Evolutionary conservation across 768 basidiomycete species (phyloP).

Genomic region (Boletellus sp.): DNA sequence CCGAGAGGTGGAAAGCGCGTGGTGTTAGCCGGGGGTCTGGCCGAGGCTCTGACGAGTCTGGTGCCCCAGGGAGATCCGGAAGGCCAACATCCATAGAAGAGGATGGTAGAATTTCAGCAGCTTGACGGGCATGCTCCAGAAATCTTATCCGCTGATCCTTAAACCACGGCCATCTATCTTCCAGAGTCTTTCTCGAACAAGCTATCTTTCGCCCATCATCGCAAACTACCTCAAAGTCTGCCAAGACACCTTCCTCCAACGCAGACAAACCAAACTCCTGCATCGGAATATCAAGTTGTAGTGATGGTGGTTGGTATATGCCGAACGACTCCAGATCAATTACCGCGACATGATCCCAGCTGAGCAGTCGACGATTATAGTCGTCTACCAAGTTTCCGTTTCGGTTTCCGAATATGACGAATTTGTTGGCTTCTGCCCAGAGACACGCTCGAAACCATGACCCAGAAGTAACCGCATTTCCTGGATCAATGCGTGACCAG

Average conservation of each 20-base stretch:
- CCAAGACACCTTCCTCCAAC: slow-evolving; percentile 73
- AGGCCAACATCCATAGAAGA: slow-evolving; percentile 61
- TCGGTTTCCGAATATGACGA: slow-evolving; percentile 88
- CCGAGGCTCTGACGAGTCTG: slow-evolving; percentile 46
- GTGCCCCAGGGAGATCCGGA: slow-evolving; percentile 55
- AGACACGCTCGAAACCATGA: slow-evolving; percentile 94
- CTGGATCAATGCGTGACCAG: slow-evolving; percentile 88
- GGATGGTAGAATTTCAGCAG: slow-evolving; percentile 55
- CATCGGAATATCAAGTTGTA: slow-evolving; percentile 62
- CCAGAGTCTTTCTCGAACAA: slow-evolving; percentile 80
- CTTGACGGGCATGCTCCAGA: slow-evolving; percentile 51
- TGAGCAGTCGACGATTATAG: slow-evolving; percentile 85
- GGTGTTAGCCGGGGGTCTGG: slow-evolving; percentile 81
- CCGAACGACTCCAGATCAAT: slow-evolving; percentile 94
- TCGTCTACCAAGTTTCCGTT: slow-evolving; percentile 87
- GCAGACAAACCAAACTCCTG: slow-evolving; percentile 83
- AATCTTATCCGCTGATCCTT: slow-evolving; percentile 62
- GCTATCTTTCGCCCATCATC: slow-evolving; percentile 82
- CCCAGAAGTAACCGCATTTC: slow-evolving; percentile 77
- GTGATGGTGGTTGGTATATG: slow-evolving; percentile 83
- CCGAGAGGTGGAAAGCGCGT: slow-evolving; percentile 75
- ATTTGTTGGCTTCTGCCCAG: slow-evolving; percentile 81
- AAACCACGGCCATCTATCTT: slow-evolving; percentile 97
- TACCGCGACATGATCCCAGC: slow-evolving; percentile 89
- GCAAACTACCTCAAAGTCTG: slow-evolving; percentile 91